A percentile compares a stretch with the other conserved stretches of the same genome.
phyloP scores from a whole-genome alignment of 805 yeast genomes.

The Pichia gijzeniarum region DNA sequence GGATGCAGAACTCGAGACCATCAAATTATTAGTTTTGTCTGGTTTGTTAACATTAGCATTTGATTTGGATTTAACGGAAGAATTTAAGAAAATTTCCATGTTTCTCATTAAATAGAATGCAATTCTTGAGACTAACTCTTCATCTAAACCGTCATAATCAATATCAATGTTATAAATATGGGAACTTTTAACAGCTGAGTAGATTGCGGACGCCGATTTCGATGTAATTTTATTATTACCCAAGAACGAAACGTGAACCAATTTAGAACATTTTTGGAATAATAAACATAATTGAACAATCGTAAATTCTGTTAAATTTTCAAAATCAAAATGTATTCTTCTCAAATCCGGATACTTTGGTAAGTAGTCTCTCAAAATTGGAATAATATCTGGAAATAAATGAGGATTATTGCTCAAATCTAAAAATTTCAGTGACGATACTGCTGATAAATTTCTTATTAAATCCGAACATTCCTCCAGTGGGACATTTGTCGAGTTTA shows the following conservation, averaged over 20 bases:
- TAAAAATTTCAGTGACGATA: conserved; percentile 40
- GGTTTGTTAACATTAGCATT: background rate
- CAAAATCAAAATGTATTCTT: conserved; percentile 49
- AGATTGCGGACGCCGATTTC: conserved; percentile 42
- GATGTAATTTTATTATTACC: conserved; percentile 43
- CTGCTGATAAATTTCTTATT: conserved; percentile 32
- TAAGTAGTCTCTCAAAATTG: conserved; percentile 37
- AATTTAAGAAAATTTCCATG: conserved; percentile 41
- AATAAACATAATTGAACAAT: conserved; percentile 43
- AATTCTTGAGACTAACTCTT: conserved; percentile 46
- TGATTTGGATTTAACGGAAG: background rate
- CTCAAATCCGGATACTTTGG: conserved; percentile 41
- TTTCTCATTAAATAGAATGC: conserved; percentile 53
- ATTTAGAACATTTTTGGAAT: conserved; percentile 40
- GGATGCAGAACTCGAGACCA: too few species aligned
- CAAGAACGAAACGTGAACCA: conserved; percentile 47
- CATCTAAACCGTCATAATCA: conserved; percentile 44
- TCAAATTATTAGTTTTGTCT: background rate
- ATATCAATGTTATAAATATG: conserved; percentile 46
- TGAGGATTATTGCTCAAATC: conserved; percentile 49
- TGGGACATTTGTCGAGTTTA: conserved; percentile 44
- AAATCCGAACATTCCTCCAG: conserved; percentile 34
- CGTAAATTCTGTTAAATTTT: conserved; percentile 41
- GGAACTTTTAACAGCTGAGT: conserved; percentile 42
- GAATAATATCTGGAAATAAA: conserved; percentile 44